Evolutionary conservation across 345 rosid genomes (phyloP).

Genomic region (Pistacia vera): DNA sequence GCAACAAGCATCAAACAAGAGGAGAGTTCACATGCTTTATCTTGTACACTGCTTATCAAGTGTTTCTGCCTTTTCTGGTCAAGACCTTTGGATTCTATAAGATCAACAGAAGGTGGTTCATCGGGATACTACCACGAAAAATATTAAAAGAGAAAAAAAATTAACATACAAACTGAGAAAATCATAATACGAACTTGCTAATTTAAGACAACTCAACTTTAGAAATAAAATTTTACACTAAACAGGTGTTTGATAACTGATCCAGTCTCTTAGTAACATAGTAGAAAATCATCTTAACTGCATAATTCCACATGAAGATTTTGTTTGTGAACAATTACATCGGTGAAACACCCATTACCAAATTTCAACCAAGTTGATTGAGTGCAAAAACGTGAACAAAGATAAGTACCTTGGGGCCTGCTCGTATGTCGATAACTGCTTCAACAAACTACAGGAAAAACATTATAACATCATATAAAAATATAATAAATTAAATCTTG

Average conservation of each 20-base stretch:
- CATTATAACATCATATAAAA: background rate
- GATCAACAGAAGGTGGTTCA: conserved; percentile 62
- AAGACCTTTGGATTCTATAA: conserved; percentile 86
- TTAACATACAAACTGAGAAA: conserved; percentile 1
- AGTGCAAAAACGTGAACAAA: too few species aligned
- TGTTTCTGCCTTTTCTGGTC: conserved; percentile 67
- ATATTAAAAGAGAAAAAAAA: conserved; percentile 6
- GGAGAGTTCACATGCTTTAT: conserved; percentile 62
- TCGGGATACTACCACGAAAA: conserved; percentile 65
- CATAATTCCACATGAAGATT: too few species aligned
- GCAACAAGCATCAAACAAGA: conserved; percentile 81
- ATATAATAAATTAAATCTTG: too few species aligned
- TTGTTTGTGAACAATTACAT: too few species aligned
- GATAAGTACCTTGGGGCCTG: conserved; percentile 52
- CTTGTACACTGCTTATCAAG: conserved; percentile 49
- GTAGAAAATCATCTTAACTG: background rate
- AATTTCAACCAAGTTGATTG: too few species aligned
- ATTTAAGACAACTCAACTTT: background rate
- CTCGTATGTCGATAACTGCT: conserved; percentile 66
- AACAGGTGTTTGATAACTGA: background rate
- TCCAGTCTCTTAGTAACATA: background rate
- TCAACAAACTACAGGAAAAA: conserved; percentile 76
- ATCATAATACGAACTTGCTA: background rate
- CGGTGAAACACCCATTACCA: too few species aligned
- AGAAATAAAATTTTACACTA: too few species aligned